Evolutionary conservation across 441 rosid genomes (phyloP).

Genomic region (Sinapis alba): DNA sequence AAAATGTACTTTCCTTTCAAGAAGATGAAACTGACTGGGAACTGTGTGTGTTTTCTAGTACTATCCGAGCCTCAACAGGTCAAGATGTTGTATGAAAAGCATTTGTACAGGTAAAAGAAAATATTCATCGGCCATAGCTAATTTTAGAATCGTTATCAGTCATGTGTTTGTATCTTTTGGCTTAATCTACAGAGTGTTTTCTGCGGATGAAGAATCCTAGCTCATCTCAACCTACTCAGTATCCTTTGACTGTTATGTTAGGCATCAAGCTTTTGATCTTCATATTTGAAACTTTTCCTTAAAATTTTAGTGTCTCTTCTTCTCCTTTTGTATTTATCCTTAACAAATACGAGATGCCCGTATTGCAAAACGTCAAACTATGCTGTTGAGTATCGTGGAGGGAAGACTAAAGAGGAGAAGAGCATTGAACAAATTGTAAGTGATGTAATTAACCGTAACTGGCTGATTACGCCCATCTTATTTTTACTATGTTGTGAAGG

Average conservation of each 20-base stretch:
- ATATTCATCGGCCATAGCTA: background rate
- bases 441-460: background rate
- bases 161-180: conserved; percentile 1
- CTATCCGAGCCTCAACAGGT: conserved; percentile 96
- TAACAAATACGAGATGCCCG: conserved; percentile 68
- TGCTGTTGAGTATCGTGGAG: conserved; percentile 88
- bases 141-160: background rate
- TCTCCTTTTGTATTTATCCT: conserved; percentile 32
- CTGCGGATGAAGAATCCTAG: conserved; percentile 98
- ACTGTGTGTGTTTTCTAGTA: conserved; percentile 47
- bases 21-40: background rate
- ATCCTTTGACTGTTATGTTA: conserved; percentile 40
- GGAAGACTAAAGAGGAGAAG: conserved; percentile 88
- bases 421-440: conserved; percentile 85
- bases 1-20: background rate
- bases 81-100: conserved; percentile 95
- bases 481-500: conserved; percentile 47
- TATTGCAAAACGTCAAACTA: conserved; percentile 86
- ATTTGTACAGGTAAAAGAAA: conserved; percentile 81
- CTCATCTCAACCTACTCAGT: conserved; percentile 88
- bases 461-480: background rate
- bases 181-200: conserved; percentile 79
- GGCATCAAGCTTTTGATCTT: conserved; percentile 1
- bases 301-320: background rate
- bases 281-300: background rate